A percentile compares a stretch with the other conserved stretches of the same genome.
Conservation (phyloP, 257 asterid species). For the Solanum appendiculatum region DNA sequence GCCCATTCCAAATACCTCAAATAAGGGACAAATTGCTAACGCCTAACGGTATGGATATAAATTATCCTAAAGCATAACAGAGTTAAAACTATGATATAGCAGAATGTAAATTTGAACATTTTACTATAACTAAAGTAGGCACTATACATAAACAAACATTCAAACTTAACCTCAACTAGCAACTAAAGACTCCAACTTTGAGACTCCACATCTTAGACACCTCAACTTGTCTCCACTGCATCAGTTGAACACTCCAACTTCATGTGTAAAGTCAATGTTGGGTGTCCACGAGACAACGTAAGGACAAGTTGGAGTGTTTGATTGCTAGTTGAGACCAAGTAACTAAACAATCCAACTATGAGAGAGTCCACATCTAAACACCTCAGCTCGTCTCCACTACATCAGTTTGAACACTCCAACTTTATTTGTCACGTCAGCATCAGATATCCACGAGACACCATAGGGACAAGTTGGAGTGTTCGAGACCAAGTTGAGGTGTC, state of each 20-base stretch:
- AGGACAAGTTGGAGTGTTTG: neutral
- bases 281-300: neutral
- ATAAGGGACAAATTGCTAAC: neutral
- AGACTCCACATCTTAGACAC: neutral
- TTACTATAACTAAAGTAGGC: neutral
- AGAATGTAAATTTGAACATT: neutral
- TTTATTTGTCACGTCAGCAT: neutral
- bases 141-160: neutral
- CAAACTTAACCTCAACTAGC: neutral
- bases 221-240: neutral
- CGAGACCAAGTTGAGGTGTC: neutral
- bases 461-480: neutral
- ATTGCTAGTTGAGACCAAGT: neutral
- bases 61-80: neutral
- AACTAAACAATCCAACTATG: neutral
- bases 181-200: neutral
- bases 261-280: neutral
- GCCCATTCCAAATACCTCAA: neutral
- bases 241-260: neutral
- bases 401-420: neutral
- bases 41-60: neutral
- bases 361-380: neutral
- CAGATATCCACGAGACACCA: neutral
- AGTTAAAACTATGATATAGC: neutral
- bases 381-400: neutral